phyloP scores from a whole-genome alignment of 352 stramenopile species.

The Thraustochytrium sp. region DNA sequence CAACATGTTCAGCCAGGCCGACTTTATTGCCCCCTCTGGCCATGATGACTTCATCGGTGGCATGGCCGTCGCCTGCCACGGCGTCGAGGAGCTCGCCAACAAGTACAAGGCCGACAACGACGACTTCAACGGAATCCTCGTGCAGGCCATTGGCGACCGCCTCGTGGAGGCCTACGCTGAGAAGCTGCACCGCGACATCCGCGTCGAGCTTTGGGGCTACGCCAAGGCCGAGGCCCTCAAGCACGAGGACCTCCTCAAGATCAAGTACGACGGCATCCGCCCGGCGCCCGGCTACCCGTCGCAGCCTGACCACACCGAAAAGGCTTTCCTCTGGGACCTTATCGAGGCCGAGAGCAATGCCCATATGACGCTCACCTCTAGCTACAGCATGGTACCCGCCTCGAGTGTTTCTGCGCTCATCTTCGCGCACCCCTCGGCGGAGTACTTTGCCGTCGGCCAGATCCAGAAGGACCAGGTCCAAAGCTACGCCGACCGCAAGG shows the following conservation, averaged over 20 bases:
- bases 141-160: conserved; percentile 79
- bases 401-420: conserved; percentile 86
- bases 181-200: conserved; percentile 91
- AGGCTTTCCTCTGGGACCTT: conserved; percentile 88
- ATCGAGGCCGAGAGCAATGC: conserved; percentile 85
- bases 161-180: conserved; percentile 93
- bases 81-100: conserved; percentile 80
- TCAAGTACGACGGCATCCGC: conserved; percentile 96
- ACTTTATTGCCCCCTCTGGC: conserved; percentile 82
- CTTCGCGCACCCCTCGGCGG: conserved; percentile 86
- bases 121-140: conserved; percentile 97
- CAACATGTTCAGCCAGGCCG: conserved; percentile 87
- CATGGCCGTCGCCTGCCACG: conserved; percentile 92
- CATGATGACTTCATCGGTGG: conserved; percentile 82
- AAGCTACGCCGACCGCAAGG: conserved; percentile 86
- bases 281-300: conserved; percentile 93
- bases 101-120: conserved; percentile 88
- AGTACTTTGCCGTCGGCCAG: conserved; percentile 96
- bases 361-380: conserved; percentile 84
- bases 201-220: conserved; percentile 91
- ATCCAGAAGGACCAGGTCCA: conserved; percentile 91
- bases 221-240: conserved; percentile 77
- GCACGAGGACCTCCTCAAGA: conserved; percentile 88
- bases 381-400: conserved; percentile 91
- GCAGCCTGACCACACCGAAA: conserved; percentile 96